phyloP scores from a whole-genome alignment of 1,284 basidiomycete species.

The Apiotrichum laibachii region DNA sequence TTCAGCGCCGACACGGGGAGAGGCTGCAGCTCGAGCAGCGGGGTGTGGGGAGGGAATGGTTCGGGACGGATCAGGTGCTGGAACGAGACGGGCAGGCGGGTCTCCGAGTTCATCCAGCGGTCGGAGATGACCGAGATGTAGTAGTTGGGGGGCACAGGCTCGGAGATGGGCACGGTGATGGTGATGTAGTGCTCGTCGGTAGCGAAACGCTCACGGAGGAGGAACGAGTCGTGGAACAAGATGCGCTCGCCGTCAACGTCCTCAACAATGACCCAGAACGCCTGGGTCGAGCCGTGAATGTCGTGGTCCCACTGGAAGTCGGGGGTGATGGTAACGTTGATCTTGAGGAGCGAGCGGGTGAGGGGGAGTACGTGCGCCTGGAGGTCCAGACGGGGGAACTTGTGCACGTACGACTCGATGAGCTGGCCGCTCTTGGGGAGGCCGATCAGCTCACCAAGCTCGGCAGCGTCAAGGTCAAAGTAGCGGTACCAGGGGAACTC shows the following conservation, averaged over 20 bases:
- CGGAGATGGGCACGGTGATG: slow-evolving; percentile 92
- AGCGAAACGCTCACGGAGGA: slow-evolving; percentile 86
- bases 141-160: slow-evolving; percentile 95
- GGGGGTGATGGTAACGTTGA: slow-evolving; percentile 86
- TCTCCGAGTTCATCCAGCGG: slow-evolving; percentile 93
- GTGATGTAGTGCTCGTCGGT: slow-evolving; percentile 91
- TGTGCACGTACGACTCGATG: slow-evolving; percentile 92
- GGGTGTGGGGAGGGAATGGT: slow-evolving; percentile 90
- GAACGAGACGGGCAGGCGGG: slow-evolving; percentile 91
- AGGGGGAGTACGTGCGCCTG: slow-evolving; percentile 93
- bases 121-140: slow-evolving; percentile 94
- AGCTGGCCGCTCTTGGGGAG: slow-evolving; percentile 87
- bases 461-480: slow-evolving; percentile 83
- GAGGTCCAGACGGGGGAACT: slow-evolving; percentile 90
- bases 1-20: slow-evolving; percentile 87
- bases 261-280: slow-evolving; percentile 90
- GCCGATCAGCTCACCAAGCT: slow-evolving; percentile 91
- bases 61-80: slow-evolving; percentile 96
- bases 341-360: slow-evolving; percentile 79
- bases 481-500: slow-evolving; percentile 98
- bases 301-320: slow-evolving; percentile 98
- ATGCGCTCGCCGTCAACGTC: slow-evolving; percentile 96
- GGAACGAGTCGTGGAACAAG: slow-evolving; percentile 89
- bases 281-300: slow-evolving; percentile 81
- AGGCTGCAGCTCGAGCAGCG: slow-evolving; percentile 87